phyloP scores from a whole-genome alignment of 2,329 filamentous ascomycete species.

The Alternaria brassicae region DNA sequence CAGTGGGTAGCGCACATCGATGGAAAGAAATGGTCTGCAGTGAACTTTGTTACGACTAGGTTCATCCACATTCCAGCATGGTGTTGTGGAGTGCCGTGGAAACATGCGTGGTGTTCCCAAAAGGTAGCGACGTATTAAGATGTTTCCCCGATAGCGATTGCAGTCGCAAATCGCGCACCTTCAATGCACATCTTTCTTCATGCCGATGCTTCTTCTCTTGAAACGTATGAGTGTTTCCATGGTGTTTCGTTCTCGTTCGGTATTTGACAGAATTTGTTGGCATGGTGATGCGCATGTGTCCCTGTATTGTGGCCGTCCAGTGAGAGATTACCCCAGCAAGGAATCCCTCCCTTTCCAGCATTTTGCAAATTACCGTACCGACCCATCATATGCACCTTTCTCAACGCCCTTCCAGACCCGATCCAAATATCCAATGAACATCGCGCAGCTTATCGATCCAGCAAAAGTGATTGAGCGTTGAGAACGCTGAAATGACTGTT shows the following conservation, averaged over 20 bases:
- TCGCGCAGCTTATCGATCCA: neutral
- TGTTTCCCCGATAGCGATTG: neutral
- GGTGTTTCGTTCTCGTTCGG: no score
- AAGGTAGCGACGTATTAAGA: neutral
- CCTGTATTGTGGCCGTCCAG: neutral
- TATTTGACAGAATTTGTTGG: neutral
- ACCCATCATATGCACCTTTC: neutral
- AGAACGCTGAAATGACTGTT: neutral
- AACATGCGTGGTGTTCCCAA: neutral
- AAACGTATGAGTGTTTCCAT: no score
- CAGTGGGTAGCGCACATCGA: neutral
- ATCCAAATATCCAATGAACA: neutral
- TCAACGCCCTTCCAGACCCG: neutral
- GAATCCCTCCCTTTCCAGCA: no score
- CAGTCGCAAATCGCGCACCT: neutral
- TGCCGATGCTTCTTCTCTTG: neutral
- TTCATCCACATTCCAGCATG: neutral
- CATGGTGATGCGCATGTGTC: neutral
- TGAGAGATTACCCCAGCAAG: conserved; percentile 2
- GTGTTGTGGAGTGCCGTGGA: neutral
- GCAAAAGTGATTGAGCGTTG: neutral
- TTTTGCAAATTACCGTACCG: neutral
- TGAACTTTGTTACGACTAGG: neutral
- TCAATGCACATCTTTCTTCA: neutral
- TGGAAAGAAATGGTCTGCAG: neutral